Evolutionary conservation across 2,329 filamentous ascomycete genomes (phyloP).

Genomic region (Proliferodiscus dingleyae): DNA sequence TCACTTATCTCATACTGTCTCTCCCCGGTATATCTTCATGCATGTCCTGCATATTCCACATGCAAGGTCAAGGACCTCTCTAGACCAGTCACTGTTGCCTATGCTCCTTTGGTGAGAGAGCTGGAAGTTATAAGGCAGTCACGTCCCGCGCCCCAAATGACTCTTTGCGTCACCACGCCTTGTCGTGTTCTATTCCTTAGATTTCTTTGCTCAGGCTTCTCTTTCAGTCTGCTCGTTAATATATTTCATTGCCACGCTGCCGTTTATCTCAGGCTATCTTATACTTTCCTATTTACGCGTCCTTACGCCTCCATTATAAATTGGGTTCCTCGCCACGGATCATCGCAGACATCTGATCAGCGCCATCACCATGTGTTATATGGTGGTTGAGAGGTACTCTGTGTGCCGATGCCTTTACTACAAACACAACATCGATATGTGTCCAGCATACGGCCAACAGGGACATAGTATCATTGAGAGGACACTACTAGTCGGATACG

Average conservation of each 20-base stretch:
- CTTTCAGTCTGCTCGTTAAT: slow-evolving; percentile 28
- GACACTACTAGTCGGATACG: slow-evolving; percentile 65
- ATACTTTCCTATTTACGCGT: slow-evolving; percentile 7
- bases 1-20: slow-evolving; percentile 19
- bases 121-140: slow-evolving; percentile 30
- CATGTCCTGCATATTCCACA: slow-evolving; percentile 28
- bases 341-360: slow-evolving; percentile 7
- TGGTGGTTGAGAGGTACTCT: slow-evolving; percentile 64
- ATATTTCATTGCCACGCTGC: slow-evolving; percentile 27
- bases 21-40: slow-evolving; percentile 27
- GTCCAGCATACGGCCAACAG: slow-evolving; percentile 55
- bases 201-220: slow-evolving; percentile 30
- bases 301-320: slow-evolving; percentile 11
- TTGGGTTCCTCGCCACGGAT: slow-evolving; percentile 10
- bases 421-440: slow-evolving; percentile 63
- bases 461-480: slow-evolving; percentile 62
- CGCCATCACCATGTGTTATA: slow-evolving; percentile 57
- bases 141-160: slow-evolving; percentile 27
- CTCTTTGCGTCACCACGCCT: slow-evolving; percentile 26
- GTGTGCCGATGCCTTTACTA: slow-evolving; percentile 68
- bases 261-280: slow-evolving; percentile 17
- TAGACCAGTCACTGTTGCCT: slow-evolving; percentile 26
- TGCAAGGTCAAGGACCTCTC: slow-evolving; percentile 13
- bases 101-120: slow-evolving; percentile 17
- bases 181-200: slow-evolving; percentile 20